These are phyloP conservation scores for Neobulgaria alba DNA, from an alignment of 2,329 filamentous ascomycete genomes.

Conservation along the genomic window DNA sequence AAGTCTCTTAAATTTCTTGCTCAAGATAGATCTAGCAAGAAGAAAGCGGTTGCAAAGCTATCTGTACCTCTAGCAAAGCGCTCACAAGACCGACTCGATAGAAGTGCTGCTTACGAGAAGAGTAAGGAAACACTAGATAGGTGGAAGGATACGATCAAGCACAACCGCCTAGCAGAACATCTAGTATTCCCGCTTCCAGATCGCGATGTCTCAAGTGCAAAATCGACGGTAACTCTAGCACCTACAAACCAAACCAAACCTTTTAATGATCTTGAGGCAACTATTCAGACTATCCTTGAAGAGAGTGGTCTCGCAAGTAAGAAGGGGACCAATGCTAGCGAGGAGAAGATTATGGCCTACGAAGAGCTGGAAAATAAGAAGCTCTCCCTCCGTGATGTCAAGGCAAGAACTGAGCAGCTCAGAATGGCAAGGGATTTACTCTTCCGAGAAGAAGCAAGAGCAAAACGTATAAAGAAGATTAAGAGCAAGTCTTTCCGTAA, in stretches of 20 bases:
- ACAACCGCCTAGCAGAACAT: conserved; percentile 85
- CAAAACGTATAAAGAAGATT: conserved; percentile 96
- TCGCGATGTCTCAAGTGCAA: conserved; percentile 49
- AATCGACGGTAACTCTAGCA: conserved; percentile 54
- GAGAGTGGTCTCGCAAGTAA: conserved; percentile 67
- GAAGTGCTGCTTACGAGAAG: conserved; percentile 76
- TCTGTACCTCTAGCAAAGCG: conserved; percentile 75
- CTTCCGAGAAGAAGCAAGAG: conserved; percentile 79
- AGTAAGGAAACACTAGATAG: conserved; percentile 83
- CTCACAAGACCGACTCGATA: conserved; percentile 78
- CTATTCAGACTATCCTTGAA: conserved; percentile 81
- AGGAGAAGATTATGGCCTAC: conserved; percentile 58
- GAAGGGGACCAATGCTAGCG: conserved; percentile 49
- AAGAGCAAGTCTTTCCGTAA: conserved; percentile 94
- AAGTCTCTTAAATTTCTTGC: conserved; percentile 69
- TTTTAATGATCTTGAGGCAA: conserved; percentile 73
- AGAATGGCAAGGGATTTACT: conserved; percentile 75
- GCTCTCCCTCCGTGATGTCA: conserved; percentile 63
- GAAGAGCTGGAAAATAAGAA: conserved; percentile 64
- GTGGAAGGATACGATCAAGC: conserved; percentile 93
- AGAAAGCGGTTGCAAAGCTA: conserved; percentile 57
- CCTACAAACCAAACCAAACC: conserved; percentile 57
- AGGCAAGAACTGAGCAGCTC: conserved; percentile 63
- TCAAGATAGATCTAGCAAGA: conserved; percentile 45
- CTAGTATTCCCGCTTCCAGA: conserved; percentile 79